A percentile compares a stretch with the other conserved stretches of the same genome.
phyloP scores from a whole-genome alignment of 345 rosid genomes.

The Cochlearia excelsa region DNA sequence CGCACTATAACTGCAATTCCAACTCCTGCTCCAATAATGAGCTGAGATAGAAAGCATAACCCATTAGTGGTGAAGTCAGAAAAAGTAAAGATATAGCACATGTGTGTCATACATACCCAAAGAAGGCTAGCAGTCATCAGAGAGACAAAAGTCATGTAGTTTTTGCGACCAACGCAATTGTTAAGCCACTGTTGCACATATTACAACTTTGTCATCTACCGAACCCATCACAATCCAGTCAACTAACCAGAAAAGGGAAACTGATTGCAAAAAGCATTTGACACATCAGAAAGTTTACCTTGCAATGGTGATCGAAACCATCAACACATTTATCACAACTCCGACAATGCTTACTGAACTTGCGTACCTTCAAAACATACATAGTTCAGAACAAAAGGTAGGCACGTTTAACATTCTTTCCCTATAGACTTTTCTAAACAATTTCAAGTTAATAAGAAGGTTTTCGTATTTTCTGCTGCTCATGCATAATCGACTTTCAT shows the following conservation, averaged over 20 bases:
- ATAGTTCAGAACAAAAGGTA: no score
- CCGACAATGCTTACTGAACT: conserved; percentile 92
- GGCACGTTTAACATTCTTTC: not conserved
- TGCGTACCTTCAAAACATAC: conserved; percentile 60
- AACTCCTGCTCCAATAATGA: conserved; percentile 79
- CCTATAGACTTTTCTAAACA: not conserved
- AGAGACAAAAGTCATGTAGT: conserved; percentile 77
- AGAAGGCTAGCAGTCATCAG: conserved; percentile 86
- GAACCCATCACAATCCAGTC: conserved; percentile 4
- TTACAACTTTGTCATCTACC: conserved; percentile 31
- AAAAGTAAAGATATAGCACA: conserved; percentile 4
- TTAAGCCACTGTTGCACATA: conserved; percentile 88
- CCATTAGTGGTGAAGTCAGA: not conserved
- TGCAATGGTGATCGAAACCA: conserved; percentile 97
- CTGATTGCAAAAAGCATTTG: not conserved
- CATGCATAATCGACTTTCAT: not conserved
- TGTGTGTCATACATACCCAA: conserved; percentile 58
- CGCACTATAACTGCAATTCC: conserved; percentile 91
- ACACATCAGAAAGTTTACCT: conserved; percentile 48
- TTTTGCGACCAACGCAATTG: conserved; percentile 93
- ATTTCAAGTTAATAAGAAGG: not conserved
- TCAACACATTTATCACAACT: conserved; percentile 98
- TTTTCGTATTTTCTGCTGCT: not conserved
- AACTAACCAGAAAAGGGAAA: conserved; percentile 1
- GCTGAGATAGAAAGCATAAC: conserved; percentile 43